These are phyloP conservation scores for Excoecaria cochinchinensis DNA, from an alignment of 345 rosid genomes.

Conservation along the genomic window DNA sequence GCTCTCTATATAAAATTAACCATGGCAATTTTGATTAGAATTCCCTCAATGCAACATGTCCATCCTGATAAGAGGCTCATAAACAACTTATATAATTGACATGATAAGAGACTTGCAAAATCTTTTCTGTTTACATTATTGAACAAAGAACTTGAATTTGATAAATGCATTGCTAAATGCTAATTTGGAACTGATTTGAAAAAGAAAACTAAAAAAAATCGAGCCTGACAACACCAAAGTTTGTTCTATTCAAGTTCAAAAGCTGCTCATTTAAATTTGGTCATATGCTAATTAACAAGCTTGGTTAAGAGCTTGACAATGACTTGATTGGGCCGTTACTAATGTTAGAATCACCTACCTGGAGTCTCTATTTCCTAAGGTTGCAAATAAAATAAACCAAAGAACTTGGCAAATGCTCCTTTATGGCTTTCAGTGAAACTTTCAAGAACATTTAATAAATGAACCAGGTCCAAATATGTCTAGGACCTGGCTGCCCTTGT, in stretches of 20 bases:
- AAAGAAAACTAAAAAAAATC: too few relatives aligned
- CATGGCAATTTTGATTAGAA: neutral
- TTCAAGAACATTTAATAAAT: neutral
- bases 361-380: neutral
- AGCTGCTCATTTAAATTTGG: neutral
- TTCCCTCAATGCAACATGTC: neutral
- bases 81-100: neutral
- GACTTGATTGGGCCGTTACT: neutral
- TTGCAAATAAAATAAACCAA: too few relatives aligned
- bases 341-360: neutral
- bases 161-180: neutral
- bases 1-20: constrained; percentile 6
- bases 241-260: neutral
- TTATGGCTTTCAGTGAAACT: neutral
- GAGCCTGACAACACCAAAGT: neutral
- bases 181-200: neutral
- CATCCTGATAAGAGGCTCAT: neutral
- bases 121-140: too few relatives aligned
- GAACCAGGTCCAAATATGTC: neutral
- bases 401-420: neutral
- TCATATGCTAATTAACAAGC: neutral
- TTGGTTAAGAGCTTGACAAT: neutral
- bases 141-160: too few relatives aligned
- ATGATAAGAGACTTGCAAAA: neutral
- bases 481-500: neutral